phyloP scores from a whole-genome alignment of 352 stramenopile species.

The Pythium aristosporum region DNA sequence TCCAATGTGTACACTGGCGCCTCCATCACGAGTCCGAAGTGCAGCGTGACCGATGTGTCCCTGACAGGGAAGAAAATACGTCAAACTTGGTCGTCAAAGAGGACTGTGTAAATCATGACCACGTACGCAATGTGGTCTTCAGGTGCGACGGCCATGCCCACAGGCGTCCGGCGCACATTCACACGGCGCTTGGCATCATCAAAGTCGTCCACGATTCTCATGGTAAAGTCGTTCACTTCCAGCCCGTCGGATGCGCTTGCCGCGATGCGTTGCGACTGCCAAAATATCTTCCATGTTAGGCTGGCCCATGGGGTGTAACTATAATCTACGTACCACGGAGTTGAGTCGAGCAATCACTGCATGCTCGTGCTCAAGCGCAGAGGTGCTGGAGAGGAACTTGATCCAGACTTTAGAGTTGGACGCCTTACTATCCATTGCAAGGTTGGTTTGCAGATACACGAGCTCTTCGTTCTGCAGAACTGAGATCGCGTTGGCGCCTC shows the following conservation, averaged over 20 bases:
- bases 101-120: neutral
- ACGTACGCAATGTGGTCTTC: slow-evolving; percentile 59
- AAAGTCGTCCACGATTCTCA: slow-evolving; percentile 43
- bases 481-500: slow-evolving; percentile 16
- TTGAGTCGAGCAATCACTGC: slow-evolving; percentile 41
- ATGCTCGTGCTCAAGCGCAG: slow-evolving; percentile 39
- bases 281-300: neutral
- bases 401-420: slow-evolving; percentile 51
- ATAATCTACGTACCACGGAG: slow-evolving; percentile 32
- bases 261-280: slow-evolving; percentile 10
- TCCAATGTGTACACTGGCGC: slow-evolving; percentile 57
- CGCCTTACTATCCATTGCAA: slow-evolving; percentile 56
- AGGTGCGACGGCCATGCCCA: slow-evolving; percentile 25
- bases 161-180: slow-evolving; percentile 30
- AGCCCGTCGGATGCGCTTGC: neutral
- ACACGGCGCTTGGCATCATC: slow-evolving; percentile 57
- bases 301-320: neutral
- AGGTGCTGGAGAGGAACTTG: slow-evolving; percentile 50
- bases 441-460: slow-evolving; percentile 44
- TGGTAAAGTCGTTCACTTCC: slow-evolving; percentile 26
- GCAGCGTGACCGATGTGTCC: slow-evolving; percentile 45
- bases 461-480: slow-evolving; percentile 39
- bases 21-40: slow-evolving; percentile 55
- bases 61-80: slow-evolving; percentile 21
- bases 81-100: neutral